These are phyloP conservation scores for Ramaria sp. DNA, from an alignment of 768 basidiomycete genomes.

Conservation along the genomic window DNA sequence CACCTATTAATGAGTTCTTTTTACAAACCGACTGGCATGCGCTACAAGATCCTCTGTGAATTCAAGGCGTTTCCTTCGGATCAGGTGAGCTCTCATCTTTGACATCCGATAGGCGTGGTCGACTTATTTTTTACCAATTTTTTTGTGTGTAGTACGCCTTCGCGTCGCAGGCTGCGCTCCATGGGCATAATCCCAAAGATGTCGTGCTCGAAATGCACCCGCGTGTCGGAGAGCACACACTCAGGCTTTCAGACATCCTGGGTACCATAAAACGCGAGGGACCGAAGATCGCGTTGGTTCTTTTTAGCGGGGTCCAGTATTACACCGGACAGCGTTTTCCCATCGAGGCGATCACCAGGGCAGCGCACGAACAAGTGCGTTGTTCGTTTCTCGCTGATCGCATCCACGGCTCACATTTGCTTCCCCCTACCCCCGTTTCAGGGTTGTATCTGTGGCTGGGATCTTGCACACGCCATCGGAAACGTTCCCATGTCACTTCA, in stretches of 20 bases:
- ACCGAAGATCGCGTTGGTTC: slow-evolving; percentile 72
- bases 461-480: slow-evolving; percentile 91
- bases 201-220: slow-evolving; percentile 74
- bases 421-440: slow-evolving; percentile 20
- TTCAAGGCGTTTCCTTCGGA: slow-evolving; percentile 93
- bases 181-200: slow-evolving; percentile 62
- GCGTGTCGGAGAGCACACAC: slow-evolving; percentile 69
- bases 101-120: neutral
- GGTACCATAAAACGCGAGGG: slow-evolving; percentile 62
- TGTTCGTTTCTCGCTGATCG: neutral
- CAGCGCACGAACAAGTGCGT: slow-evolving; percentile 71
- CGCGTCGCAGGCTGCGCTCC: slow-evolving; percentile 76
- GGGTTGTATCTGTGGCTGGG: slow-evolving; percentile 94
- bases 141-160: slow-evolving; percentile 70
- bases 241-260: slow-evolving; percentile 86
- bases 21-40: slow-evolving; percentile 75
- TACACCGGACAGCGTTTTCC: slow-evolving; percentile 96
- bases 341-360: slow-evolving; percentile 71
- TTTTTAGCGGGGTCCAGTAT: slow-evolving; percentile 92
- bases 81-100: slow-evolving; percentile 40
- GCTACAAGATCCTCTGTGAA: slow-evolving; percentile 94
- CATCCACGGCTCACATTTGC: neutral
- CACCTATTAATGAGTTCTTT: slow-evolving; percentile 93
- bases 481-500: slow-evolving; percentile 86
- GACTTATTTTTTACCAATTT: neutral